Evolutionary conservation across 805 yeast species (phyloP).

Genomic region (Wickerhamomyces kurtzmanii): DNA sequence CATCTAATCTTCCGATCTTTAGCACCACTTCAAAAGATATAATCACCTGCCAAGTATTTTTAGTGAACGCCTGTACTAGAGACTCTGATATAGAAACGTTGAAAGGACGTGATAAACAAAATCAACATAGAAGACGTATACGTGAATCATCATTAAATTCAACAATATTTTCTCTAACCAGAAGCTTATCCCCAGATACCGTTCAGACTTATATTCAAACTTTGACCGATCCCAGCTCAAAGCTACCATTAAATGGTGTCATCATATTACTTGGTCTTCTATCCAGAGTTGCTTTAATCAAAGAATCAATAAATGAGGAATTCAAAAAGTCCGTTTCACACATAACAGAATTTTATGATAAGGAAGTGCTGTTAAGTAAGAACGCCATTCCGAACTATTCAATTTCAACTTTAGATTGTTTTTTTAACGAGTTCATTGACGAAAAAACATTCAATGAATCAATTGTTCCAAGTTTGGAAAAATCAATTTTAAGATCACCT

Average conservation of each 20-base stretch:
- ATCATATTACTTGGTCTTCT: constrained; percentile 26
- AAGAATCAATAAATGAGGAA: constrained; percentile 10
- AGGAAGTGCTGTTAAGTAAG: constrained; percentile 37
- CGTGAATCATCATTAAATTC: constrained; percentile 23
- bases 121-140: constrained; percentile 29
- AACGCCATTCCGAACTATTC: constrained; percentile 25
- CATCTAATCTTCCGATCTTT: too few relatives aligned
- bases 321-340: too few relatives aligned
- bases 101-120: constrained; percentile 17
- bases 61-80: too few relatives aligned
- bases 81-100: constrained; percentile 11
- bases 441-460: constrained; percentile 24
- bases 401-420: constrained; percentile 31
- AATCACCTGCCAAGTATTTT: too few relatives aligned
- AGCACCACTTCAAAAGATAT: too few relatives aligned
- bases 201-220: constrained; percentile 6
- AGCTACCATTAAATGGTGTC: constrained; percentile 22
- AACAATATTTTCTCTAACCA: constrained; percentile 14
- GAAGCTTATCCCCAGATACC: constrained; percentile 11
- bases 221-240: constrained; percentile 9
- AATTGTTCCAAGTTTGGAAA: constrained; percentile 58
- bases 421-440: constrained; percentile 32
- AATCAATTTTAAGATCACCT: constrained; percentile 68
- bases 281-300: constrained; percentile 17
- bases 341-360: constrained; percentile 23